Conservation (phyloP, 768 basidiomycete genomes). For the Artomyces pyxidatus region DNA sequence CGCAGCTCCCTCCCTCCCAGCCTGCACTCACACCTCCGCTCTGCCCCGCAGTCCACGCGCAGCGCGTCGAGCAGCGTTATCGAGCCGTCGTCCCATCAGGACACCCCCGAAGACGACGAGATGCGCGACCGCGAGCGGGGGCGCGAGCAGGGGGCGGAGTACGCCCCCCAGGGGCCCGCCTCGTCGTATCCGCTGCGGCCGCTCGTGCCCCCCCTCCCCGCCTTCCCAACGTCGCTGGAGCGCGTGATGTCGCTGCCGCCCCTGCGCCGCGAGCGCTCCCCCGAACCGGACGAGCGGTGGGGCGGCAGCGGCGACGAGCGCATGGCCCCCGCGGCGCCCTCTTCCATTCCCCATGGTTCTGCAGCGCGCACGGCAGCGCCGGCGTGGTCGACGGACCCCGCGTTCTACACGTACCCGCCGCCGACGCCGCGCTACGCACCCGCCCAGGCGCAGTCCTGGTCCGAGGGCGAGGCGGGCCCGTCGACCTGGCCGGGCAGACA, state of each 20-base stretch:
- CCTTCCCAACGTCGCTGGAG: not conserved
- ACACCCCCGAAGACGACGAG: not conserved
- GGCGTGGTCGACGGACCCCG: constrained; percentile 17
- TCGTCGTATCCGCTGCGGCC: constrained; percentile 1
- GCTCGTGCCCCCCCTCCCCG: not conserved
- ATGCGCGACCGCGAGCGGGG: not conserved
- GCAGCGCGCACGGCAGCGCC: constrained; percentile 2
- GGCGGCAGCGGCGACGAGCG: not conserved
- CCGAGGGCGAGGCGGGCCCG: constrained; percentile 39
- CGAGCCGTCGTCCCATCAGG: not conserved
- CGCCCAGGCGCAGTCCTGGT: constrained; percentile 24
- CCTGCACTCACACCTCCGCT: constrained; percentile 38
- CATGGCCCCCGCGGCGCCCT: not conserved
- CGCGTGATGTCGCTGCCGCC: not conserved
- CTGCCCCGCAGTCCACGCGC: constrained; percentile 11
- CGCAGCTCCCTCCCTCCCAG: constrained; percentile 45
- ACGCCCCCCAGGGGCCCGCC: not conserved
- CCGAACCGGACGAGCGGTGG: not conserved
- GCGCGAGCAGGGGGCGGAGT: not conserved
- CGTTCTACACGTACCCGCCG: constrained; percentile 18
- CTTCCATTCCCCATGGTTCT: constrained; percentile 22
- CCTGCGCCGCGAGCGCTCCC: not conserved
- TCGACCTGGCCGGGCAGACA: constrained; percentile 28
- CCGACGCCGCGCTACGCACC: constrained; percentile 16
- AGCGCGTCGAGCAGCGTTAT: not conserved